Base-by-base conservation (phyloP, 176 grass and related monocot species). In the bread wheat (Triticum aestivum) region DNA sequence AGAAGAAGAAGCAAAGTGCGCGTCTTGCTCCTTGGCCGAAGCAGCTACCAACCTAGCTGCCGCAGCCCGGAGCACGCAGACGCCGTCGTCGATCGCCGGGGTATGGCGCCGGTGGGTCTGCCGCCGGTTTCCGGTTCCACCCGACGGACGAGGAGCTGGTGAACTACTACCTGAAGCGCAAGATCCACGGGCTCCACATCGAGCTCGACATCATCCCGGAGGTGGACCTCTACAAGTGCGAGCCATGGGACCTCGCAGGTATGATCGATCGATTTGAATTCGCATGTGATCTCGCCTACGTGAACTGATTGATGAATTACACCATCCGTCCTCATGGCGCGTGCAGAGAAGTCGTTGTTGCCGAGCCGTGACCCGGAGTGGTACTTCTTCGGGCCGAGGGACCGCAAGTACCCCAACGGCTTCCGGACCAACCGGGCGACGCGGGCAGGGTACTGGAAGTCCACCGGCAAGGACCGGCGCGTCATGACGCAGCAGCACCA, bases 181-280 rank as follows among this genome's bases (percentile, higher is more conserved):
- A 98, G 97, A 98, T 98, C 69, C 92, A 98, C 61, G 97, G 97
- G n/a, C 80, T 96, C 62, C 94, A 91, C 79, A 92, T 98, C 75
- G 94, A 98, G 67, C 94, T 98, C n/a, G 92, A 96, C 81, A 96
- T 98, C 84, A 98, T 98, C 85, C 97, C 97, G 1, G 97, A 98
- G 85, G 92, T 98, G 11, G 97, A 98, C 71, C 92, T 98, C 76
- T 98, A 98, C 87, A 98, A 98, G 88, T 98, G 94, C 71, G 97
- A 98, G 86, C 97, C 97, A 34, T 98, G 97, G 97, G 97, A 98
- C 73, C 88, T 98, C 30, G 86, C 97, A 87, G 97, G 97, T 96
- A 8, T 8, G 8, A 8, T 39, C 9, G 9, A 42, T 2, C 41
- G 41, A 9, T 30, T 6, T 21, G 37, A 56, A 21, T 39, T 41